Percentiles rank a stretch among this genome's conserved stretches.
Conservation (phyloP, 768 basidiomycete genomes). For the Hysterangium stoloniferum region DNA sequence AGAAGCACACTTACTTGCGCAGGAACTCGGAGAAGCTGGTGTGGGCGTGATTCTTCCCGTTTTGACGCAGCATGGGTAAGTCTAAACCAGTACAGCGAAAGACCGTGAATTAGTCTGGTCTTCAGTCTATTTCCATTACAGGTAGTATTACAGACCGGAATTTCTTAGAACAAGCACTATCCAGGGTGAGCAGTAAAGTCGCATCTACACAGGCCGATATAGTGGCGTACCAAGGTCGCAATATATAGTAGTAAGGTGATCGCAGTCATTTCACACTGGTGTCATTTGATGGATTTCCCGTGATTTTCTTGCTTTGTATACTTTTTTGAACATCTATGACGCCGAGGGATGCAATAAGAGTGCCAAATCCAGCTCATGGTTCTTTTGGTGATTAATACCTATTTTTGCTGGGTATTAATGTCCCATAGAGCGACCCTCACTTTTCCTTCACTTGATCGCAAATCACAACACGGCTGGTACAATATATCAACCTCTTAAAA, state of each 20-base stretch:
- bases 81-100: slow-evolving; percentile 10
- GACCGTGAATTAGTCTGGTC: neutral
- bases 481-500: too few relatives aligned
- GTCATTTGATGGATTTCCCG: slow-evolving; percentile 42
- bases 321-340: too few relatives aligned
- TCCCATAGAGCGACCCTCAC: too few relatives aligned
- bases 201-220: slow-evolving; percentile 34
- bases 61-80: slow-evolving; percentile 80
- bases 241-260: slow-evolving; percentile 41
- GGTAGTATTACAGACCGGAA: slow-evolving; percentile 30
- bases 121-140: slow-evolving; percentile 10
- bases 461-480: too few relatives aligned
- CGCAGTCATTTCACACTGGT: slow-evolving; percentile 43
- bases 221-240: slow-evolving; percentile 49
- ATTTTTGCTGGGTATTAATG: too few relatives aligned
- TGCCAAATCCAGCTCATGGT: too few relatives aligned
- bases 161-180: slow-evolving; percentile 41
- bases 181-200: slow-evolving; percentile 37
- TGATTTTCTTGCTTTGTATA: too few relatives aligned
- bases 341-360: too few relatives aligned
- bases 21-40: slow-evolving; percentile 47
- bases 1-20: slow-evolving; percentile 59
- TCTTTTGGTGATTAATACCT: too few relatives aligned
- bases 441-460: too few relatives aligned
- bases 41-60: slow-evolving; percentile 42